Evolutionary conservation across 306 rosid species (phyloP), one percentile per base, ranked within the genome.

Genomic region (Hippophae rhamnoides): DNA sequence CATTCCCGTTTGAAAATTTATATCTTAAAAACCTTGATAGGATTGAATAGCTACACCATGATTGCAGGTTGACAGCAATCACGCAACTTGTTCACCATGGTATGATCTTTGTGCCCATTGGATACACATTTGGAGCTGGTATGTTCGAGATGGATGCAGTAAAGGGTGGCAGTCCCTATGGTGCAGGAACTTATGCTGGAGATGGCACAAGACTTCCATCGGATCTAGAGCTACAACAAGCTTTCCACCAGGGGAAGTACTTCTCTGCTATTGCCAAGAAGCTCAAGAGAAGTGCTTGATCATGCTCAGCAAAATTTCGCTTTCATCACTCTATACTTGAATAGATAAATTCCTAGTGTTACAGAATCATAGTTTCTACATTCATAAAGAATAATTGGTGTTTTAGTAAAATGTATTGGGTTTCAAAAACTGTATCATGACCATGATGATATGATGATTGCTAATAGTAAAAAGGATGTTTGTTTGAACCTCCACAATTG

Each of bases 11-110:
- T 3, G 14, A 58, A 51, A 50, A 38, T 8, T 47, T 31, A 31
- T 31, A 31, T 31, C 38, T 31, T 31, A 4, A 31, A 31, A 31
- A 31, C 38, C 38, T 31, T 31, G 38, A 31, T 4, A 31, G 3
- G 38, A 31, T 2, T 31, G 38, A 31, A 31, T 31, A 31, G 5
- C 14, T 47, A 10, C 64, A 62, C 13, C 54, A 54, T 68, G 48
- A 58, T 57, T 79, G 69, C 87, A 90, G 97, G 56, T 83, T 87
- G 74, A 90, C 97, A 38, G 79, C 97, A 18, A 82, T 90, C 59
- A 87, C 97, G 54, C 97, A 90, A 86, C 90, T 90, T 50, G 95
- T 72, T 74, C 97, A 90, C 63, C 97, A 90, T 57, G 97, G 97
- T 14, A 43, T 90, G 96, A 13, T 90, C 18, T 87, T 74, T 78